Evolutionary conservation across 805 yeast genomes (phyloP).

Genomic region (Pichia gijzeniarum): DNA sequence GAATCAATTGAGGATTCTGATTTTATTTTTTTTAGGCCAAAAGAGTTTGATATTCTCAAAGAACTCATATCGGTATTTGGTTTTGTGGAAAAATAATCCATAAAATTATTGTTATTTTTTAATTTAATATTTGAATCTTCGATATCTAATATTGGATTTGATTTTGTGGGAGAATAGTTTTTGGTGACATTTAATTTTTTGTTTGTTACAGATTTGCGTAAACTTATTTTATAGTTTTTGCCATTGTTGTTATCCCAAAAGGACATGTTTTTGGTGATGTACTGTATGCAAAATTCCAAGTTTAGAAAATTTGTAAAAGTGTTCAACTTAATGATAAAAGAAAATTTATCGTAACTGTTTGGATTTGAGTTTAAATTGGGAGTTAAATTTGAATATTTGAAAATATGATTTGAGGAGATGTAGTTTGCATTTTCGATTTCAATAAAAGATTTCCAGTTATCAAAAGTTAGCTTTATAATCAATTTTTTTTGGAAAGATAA

Average conservation of each 20-base stretch:
- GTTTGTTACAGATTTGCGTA: constrained; percentile 11
- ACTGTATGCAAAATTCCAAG: constrained; percentile 36
- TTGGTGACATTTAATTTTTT: not conserved
- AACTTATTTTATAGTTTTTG: constrained; percentile 33
- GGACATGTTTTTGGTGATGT: constrained; percentile 26
- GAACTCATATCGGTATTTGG: constrained; percentile 14
- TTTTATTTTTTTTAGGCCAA: constrained; percentile 24
- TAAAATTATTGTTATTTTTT: constrained; percentile 26
- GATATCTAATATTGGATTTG: constrained; percentile 14
- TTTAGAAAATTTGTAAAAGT: constrained; percentile 21
- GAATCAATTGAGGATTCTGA: constrained; percentile 27
- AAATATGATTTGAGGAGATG: constrained; percentile 33
- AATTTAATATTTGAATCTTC: constrained; percentile 27
- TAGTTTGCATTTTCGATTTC: constrained; percentile 31
- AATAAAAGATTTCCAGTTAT: constrained; percentile 37
- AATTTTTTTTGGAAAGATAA: constrained; percentile 35
- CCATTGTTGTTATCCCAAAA: constrained; percentile 38
- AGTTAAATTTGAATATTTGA: constrained; percentile 33
- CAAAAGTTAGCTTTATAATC: constrained; percentile 41
- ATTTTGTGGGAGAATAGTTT: not conserved
- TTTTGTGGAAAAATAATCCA: constrained; percentile 22
- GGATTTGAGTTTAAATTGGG: constrained; percentile 23
- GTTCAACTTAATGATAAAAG: constrained; percentile 40
- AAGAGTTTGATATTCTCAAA: constrained; percentile 23
- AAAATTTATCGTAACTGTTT: constrained; percentile 36